phyloP scores from a whole-genome alignment of 148 eudicot species.

The Polygonum maritimum region DNA sequence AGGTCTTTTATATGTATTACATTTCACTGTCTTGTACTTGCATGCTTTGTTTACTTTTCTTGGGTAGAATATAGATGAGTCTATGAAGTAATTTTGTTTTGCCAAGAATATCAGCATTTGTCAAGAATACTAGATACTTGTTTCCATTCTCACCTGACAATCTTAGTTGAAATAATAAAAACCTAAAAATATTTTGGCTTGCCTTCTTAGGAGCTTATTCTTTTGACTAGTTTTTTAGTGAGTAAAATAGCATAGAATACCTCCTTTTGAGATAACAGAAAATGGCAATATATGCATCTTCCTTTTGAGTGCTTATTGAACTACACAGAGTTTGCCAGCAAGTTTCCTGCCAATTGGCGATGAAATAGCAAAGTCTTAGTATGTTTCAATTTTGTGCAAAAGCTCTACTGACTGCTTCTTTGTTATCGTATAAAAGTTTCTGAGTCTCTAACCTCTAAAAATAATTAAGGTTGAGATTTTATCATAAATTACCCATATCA shows the following conservation, averaged over 20 bases:
- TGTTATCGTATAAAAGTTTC: background rate
- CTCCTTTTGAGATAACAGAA: too few species aligned
- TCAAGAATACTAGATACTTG: background rate
- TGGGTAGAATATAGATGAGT: background rate
- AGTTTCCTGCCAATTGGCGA: background rate
- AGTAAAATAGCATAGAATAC: too few species aligned
- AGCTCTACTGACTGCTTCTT: background rate
- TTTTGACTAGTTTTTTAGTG: background rate
- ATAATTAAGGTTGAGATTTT: background rate
- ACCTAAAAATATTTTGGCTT: too few species aligned
- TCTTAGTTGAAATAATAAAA: background rate
- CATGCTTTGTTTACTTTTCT: background rate
- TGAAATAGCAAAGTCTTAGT: background rate
- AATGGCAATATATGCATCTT: too few species aligned
- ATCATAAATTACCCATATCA: background rate
- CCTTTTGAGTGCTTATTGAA: background rate
- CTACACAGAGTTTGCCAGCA: background rate
- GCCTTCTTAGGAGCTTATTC: background rate
- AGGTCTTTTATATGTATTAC: conserved; percentile 31
- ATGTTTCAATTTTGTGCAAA: background rate
- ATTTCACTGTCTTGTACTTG: background rate
- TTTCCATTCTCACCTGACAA: background rate
- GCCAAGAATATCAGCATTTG: background rate
- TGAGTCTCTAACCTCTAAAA: background rate
- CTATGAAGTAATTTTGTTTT: background rate